Evolutionary conservation across 305 asterid species (phyloP), one percentile per base, ranked within the genome.

Genomic region (Fraxinus floribunda): DNA sequence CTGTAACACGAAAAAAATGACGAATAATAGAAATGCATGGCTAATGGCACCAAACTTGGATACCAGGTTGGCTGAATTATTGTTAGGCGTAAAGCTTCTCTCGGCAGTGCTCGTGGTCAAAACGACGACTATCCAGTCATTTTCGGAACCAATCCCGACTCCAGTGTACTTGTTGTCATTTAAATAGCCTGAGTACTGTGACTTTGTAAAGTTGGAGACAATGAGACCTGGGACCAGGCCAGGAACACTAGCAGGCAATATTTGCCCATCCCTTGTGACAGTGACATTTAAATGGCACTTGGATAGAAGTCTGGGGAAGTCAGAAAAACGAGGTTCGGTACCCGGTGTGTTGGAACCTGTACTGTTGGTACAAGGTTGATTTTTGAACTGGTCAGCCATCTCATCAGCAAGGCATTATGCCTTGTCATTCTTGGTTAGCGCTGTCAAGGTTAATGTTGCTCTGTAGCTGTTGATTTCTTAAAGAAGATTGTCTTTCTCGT

Each of bases 191-290:
- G 98, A 79, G 88, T 95, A 95, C 82, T 87, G 94, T 0, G 98
- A 90, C 83, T 66, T 73, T 0, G 98, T 95, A 66, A 86, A 95
- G 83, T 95, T 95, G 78, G 97, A 83, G 6, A 91, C 91, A 20
- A 95, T 97, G 7, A 92, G 89, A 75, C 41, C 22, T 0, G 86
- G 83, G 7, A 86, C 90, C 13, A 95, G 97, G 76, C 85, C 85
- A 70, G 98, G 99, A 64, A 94, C 92, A 80, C 98, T 94, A 7
- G 94, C 95, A n/a, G 97, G 98, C 90, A 95, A 16, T 74, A 95
- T 88, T 39, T 87, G 90, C 10, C 98, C 99, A 26, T 95, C 99
- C 77, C 99, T 85, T 24, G 95, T 95, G 75, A 92, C 90, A 64
- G 97, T 91, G 83, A 89, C 93, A 9, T 95, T 94, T 82, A 95